A percentile compares a stretch with the other conserved stretches of the same genome.
phyloP scores from a whole-genome alignment of 208 protist species.

The Leishmania mexicana region DNA sequence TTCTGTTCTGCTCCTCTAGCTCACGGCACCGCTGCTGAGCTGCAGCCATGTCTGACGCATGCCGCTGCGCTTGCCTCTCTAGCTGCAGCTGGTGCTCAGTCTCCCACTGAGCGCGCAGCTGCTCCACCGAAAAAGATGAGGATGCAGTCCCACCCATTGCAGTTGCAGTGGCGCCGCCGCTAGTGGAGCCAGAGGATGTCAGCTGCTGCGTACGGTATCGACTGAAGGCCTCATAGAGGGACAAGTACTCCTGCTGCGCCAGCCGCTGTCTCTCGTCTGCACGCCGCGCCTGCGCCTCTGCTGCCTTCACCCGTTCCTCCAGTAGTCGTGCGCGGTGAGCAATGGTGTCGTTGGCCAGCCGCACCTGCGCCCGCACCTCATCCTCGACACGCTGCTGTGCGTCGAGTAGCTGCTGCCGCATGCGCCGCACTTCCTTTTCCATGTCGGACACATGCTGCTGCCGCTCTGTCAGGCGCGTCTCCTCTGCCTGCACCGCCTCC shows the following conservation, averaged over 20 bases:
- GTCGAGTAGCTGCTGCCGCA: slow-evolving; percentile 67
- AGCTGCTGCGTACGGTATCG: slow-evolving; percentile 65
- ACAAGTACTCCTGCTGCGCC: slow-evolving; percentile 68
- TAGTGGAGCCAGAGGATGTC: slow-evolving; percentile 5
- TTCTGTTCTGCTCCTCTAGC: slow-evolving; percentile 66
- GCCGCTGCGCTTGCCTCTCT: slow-evolving; percentile 50
- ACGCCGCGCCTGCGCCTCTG: slow-evolving; percentile 61
- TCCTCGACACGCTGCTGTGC: slow-evolving; percentile 70
- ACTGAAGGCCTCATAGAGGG: slow-evolving; percentile 71
- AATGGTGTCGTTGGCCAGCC: slow-evolving; percentile 78
- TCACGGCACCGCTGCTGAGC: slow-evolving; percentile 33
- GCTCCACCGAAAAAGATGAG: slow-evolving; percentile 24
- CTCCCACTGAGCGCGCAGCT: slow-evolving; percentile 38
- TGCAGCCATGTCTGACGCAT: slow-evolving; percentile 35
- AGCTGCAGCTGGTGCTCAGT: slow-evolving; percentile 52
- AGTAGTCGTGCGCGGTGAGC: slow-evolving; percentile 47
- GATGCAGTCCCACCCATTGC: slow-evolving; percentile 1
- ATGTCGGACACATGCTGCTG: slow-evolving; percentile 47
- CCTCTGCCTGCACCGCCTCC: slow-evolving; percentile 33
- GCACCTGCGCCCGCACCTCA: slow-evolving; percentile 73
- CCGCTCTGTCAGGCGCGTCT: slow-evolving; percentile 40
- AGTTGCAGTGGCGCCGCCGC: not conserved
- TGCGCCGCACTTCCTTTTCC: slow-evolving; percentile 59
- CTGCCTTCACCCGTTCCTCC: slow-evolving; percentile 51
- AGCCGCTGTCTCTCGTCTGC: slow-evolving; percentile 73